Percentiles rank a stretch among this genome's conserved stretches.
phyloP scores from a whole-genome alignment of 2,329 filamentous ascomycete species.

The Xylariaceae sp. region DNA sequence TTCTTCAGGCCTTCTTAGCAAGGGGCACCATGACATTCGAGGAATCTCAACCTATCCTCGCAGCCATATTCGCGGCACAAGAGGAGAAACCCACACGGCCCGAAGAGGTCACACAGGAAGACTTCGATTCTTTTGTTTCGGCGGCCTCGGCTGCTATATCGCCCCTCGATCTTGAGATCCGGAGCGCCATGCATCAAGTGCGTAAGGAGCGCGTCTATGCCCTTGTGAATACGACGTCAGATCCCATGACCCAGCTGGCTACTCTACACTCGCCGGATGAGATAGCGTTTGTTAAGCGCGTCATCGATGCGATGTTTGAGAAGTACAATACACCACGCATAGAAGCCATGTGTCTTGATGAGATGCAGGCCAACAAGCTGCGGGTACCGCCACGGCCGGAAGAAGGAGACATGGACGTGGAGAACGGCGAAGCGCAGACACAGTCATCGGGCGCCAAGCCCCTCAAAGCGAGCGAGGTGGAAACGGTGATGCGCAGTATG shows the following conservation, averaged over 20 bases:
- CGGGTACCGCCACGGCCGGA: conserved; percentile 44
- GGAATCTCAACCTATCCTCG: conserved; percentile 68
- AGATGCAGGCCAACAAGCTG: conserved; percentile 72
- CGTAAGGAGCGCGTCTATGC: conserved; percentile 67
- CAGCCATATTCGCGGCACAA: conserved; percentile 64
- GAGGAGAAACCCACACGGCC: conserved; percentile 34
- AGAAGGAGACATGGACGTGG: conserved; percentile 30
- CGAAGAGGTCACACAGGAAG: conserved; percentile 61
- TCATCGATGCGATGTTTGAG: conserved; percentile 90
- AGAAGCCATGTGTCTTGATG: conserved; percentile 77
- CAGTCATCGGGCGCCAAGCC: conserved; percentile 40
- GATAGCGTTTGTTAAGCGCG: conserved; percentile 79
- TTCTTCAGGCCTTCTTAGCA: conserved; percentile 82
- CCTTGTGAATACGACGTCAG: conserved; percentile 81
- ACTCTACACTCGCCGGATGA: conserved; percentile 78
- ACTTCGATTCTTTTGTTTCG: conserved; percentile 64
- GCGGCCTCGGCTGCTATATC: conserved; percentile 68
- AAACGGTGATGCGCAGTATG: conserved; percentile 63
- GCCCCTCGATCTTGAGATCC: conserved; percentile 82
- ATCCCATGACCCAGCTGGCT: conserved; percentile 79
- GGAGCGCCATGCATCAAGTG: conserved; percentile 64
- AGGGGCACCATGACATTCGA: conserved; percentile 70
- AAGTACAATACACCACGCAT: conserved; percentile 72
- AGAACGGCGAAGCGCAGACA: conserved; percentile 31
- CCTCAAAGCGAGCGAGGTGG: conserved; percentile 72